Percentiles rank a stretch among this genome's conserved stretches.
Conservation (phyloP, 352 stramenopile genomes). For the Phytophthora colocasiae region DNA sequence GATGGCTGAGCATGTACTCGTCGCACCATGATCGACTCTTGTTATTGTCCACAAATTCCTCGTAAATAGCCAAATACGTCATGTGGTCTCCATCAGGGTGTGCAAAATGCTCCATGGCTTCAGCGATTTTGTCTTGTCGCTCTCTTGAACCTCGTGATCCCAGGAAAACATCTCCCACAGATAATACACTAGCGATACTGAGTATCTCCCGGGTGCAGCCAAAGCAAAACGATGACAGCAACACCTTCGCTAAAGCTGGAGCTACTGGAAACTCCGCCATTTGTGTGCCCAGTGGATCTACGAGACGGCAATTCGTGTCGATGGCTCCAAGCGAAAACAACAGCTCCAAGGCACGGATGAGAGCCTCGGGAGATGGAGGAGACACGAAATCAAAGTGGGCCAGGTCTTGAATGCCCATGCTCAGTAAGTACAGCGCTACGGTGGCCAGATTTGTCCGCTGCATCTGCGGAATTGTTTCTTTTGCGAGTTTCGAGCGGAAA, state of each 20-base stretch:
- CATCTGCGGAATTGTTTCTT: constrained; percentile 84
- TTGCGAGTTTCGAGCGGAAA: constrained; percentile 52
- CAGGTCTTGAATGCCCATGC: constrained; percentile 88
- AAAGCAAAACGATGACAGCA: constrained; percentile 71
- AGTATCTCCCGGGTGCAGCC: constrained; percentile 94
- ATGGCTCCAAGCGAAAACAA: constrained; percentile 78
- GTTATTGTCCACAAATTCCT: constrained; percentile 75
- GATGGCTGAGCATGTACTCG: constrained; percentile 68
- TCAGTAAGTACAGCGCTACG: constrained; percentile 77
- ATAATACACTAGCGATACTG: constrained; percentile 96
- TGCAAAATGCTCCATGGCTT: constrained; percentile 74
- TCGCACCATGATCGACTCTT: constrained; percentile 79
- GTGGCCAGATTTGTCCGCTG: constrained; percentile 81
- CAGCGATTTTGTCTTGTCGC: constrained; percentile 67
- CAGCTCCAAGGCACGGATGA: constrained; percentile 76
- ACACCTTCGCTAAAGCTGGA: constrained; percentile 81
- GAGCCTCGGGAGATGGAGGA: constrained; percentile 69
- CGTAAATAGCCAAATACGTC: constrained; percentile 73
- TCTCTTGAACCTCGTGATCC: constrained; percentile 65
- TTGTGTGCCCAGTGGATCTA: constrained; percentile 89
- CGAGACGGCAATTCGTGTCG: constrained; percentile 56
- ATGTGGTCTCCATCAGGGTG: constrained; percentile 76
- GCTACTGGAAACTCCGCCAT: constrained; percentile 99
- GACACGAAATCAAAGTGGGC: constrained; percentile 88
- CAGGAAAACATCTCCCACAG: constrained; percentile 90